A percentile compares a stretch with the other conserved stretches of the same genome.
Evolutionary conservation across 2,329 filamentous ascomycete species (phyloP).

Genomic region (Aotearoamyces nothofagi): DNA sequence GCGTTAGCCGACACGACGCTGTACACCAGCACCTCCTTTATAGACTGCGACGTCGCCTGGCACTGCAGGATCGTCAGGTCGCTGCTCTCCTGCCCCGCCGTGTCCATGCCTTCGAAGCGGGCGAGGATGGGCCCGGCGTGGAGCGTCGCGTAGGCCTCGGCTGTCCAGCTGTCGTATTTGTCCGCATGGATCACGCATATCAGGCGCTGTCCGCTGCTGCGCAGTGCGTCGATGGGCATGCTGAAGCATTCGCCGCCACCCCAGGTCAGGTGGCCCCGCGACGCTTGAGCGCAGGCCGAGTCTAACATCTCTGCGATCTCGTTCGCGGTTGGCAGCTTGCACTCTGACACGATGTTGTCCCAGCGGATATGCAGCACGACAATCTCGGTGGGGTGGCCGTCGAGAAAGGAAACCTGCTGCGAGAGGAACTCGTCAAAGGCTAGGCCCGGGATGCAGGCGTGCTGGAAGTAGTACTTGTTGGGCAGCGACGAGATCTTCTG

Average conservation of each 20-base stretch:
- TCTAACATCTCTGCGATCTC: constrained; percentile 24
- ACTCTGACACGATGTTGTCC: constrained; percentile 32
- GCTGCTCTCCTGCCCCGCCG: constrained; percentile 18
- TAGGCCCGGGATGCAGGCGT: constrained; percentile 34
- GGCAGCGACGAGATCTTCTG: constrained; percentile 22
- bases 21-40: constrained; percentile 28
- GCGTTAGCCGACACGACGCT: constrained; percentile 28
- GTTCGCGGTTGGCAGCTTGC: constrained; percentile 24
- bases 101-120: constrained; percentile 21
- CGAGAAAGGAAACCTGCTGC: constrained; percentile 26
- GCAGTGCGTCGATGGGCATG: constrained; percentile 18
- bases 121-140: constrained; percentile 23
- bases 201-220: constrained; percentile 21
- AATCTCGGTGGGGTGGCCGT: constrained; percentile 26
- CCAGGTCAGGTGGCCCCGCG: constrained; percentile 16
- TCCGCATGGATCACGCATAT: constrained; percentile 23
- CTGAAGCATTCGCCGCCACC: constrained; percentile 20
- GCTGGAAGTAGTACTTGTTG: constrained; percentile 33
- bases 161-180: constrained; percentile 25
- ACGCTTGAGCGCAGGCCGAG: constrained; percentile 17
- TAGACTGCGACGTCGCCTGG: constrained; percentile 34
- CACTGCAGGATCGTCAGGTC: constrained; percentile 30
- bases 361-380: constrained; percentile 32
- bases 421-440: constrained; percentile 26
- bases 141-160: constrained; percentile 25